These are phyloP conservation scores for Boletus smithii DNA, from an alignment of 1,284 basidiomycete species.

Conservation along the genomic window DNA sequence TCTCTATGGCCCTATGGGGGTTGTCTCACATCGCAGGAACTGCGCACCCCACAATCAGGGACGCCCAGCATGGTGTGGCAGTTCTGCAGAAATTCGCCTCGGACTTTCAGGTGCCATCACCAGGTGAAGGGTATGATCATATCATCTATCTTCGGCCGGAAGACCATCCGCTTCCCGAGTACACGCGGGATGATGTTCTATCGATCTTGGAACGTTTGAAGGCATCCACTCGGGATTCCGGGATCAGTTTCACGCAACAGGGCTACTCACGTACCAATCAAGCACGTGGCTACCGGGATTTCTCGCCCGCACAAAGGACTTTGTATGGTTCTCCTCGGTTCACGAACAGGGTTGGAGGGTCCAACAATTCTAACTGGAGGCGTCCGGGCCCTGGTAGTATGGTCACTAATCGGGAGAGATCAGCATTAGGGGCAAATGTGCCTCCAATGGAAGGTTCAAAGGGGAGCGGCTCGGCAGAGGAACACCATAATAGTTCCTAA, in stretches of 20 bases:
- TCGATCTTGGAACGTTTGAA: conserved; percentile 49
- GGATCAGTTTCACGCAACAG: conserved; percentile 7
- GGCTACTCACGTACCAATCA: conserved; percentile 12
- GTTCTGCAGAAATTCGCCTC: conserved; percentile 59
- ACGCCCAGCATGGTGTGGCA: conserved; percentile 49
- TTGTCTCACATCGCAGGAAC: conserved; percentile 42
- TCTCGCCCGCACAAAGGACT: conserved; percentile 10
- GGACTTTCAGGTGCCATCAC: conserved; percentile 51
- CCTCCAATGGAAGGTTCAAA: conserved; percentile 30
- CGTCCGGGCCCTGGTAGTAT: conserved; percentile 9
- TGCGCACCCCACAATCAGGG: conserved; percentile 67
- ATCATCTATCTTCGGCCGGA: conserved; percentile 51
- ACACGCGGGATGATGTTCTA: conserved; percentile 49
- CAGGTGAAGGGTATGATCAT: conserved; percentile 58
- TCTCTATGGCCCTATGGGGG: background rate
- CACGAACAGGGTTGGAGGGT: conserved; percentile 18
- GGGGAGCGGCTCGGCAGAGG: conserved; percentile 21
- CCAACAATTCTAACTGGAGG: conserved; percentile 21
- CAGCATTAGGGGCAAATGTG: conserved; percentile 8
- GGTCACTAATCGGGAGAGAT: conserved; percentile 15
- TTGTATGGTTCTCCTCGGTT: conserved; percentile 13
- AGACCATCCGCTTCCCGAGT: conserved; percentile 48
- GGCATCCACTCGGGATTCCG: conserved; percentile 30
- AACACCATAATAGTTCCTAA: conserved; percentile 27
- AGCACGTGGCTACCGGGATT: conserved; percentile 28